phyloP scores from a whole-genome alignment of 148 eudicot species.

The Diospyros kaki region DNA sequence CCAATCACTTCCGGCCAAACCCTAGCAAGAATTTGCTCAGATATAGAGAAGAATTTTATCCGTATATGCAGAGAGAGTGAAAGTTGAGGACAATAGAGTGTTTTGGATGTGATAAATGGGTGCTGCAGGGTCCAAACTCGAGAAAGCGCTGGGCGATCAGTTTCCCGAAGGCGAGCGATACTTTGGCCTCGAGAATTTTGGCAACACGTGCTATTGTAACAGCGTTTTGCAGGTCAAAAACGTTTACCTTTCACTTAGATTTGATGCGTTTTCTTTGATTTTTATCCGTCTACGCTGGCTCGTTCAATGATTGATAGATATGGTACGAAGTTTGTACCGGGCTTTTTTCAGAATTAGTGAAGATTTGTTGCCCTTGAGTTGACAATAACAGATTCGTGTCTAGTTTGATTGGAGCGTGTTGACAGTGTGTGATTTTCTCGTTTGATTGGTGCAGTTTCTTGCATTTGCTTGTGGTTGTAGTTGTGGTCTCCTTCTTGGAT shows the following conservation, averaged over 20 bases:
- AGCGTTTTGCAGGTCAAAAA: slow-evolving; percentile 71
- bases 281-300: background rate
- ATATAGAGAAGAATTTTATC: background rate
- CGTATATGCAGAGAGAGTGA: background rate
- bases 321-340: background rate
- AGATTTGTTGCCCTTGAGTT: background rate
- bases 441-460: background rate
- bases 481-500: background rate
- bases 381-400: background rate
- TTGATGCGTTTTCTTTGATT: background rate
- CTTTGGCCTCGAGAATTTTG: slow-evolving; percentile 80
- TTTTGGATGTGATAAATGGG: slow-evolving; percentile 44
- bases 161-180: slow-evolving; percentile 87
- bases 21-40: background rate
- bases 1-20: background rate
- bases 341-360: too few relatives aligned
- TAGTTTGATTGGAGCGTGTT: background rate
- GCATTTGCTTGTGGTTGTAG: background rate
- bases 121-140: slow-evolving; percentile 76
- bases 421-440: background rate
- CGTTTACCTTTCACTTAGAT: background rate
- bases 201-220: slow-evolving; percentile 85
- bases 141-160: slow-evolving; percentile 86
- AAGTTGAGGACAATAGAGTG: background rate
- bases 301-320: background rate